A percentile compares a stretch with the other conserved stretches of the same genome.
Conservation (phyloP, 2,329 filamentous ascomycete species). For the Cladophialophora exuberans region DNA sequence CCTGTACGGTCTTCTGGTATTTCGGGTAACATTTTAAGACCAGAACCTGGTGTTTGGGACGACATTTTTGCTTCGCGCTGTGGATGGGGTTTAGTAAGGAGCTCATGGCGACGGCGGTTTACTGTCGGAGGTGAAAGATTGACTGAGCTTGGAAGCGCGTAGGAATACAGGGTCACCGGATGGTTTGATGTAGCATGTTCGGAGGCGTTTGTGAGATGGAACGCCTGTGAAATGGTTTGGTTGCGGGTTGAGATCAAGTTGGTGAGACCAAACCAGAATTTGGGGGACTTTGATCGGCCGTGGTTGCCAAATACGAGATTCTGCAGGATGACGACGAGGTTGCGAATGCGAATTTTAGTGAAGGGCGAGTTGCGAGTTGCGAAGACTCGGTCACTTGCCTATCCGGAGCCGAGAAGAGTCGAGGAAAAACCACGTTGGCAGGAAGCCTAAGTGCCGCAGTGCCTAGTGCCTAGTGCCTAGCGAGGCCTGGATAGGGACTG, state of each 20-base stretch:
- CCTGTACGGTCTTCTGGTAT: constrained; percentile 85
- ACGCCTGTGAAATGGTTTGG: neutral
- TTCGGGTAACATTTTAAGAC: constrained; percentile 96
- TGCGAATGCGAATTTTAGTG: neutral
- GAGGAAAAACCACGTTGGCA: too few relatives aligned
- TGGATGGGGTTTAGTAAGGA: constrained; percentile 50
- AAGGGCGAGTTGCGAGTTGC: neutral
- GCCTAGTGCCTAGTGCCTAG: too few relatives aligned
- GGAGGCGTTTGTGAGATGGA: neutral
- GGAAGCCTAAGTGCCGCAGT: too few relatives aligned
- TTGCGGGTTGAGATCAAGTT: too few relatives aligned
- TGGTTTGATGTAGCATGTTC: constrained; percentile 8
- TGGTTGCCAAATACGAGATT: neutral
- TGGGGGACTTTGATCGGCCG: neutral
- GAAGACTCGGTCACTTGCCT: neutral
- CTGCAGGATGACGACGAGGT: constrained; percentile 15
- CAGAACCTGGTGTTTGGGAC: constrained; percentile 95
- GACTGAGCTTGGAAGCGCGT: constrained; percentile 18
- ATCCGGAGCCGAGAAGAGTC: too few relatives aligned
- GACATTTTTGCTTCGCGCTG: constrained; percentile 64
- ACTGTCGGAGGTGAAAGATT: constrained; percentile 3
- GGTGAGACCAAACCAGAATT: constrained; percentile 7
- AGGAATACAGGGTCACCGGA: constrained; percentile 1
- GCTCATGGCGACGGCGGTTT: constrained; percentile 28
- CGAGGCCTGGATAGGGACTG: too few relatives aligned